Evolutionary conservation across 139 green algal species (phyloP).

Genomic region (Tetratostichococcus sp.): DNA sequence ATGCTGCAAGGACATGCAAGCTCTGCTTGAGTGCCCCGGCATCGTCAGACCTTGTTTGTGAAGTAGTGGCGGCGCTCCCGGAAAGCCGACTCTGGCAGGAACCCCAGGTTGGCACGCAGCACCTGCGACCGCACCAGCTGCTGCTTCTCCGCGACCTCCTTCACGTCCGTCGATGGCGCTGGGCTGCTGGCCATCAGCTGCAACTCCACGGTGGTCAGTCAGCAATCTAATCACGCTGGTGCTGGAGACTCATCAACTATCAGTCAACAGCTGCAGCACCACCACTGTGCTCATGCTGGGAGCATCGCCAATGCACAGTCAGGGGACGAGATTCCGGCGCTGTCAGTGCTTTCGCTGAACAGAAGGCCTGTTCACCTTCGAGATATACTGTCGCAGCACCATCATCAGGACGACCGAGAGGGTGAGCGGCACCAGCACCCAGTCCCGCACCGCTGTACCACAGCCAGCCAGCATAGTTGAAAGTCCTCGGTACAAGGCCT

Average conservation of each 20-base stretch:
- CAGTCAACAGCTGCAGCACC: too few relatives aligned
- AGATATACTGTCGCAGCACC: slow-evolving; percentile 79
- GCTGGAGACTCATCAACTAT: too few relatives aligned
- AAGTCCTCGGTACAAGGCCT: too few relatives aligned
- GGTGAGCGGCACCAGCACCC: slow-evolving; percentile 89
- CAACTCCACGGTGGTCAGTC: background rate
- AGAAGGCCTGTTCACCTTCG: slow-evolving; percentile 15
- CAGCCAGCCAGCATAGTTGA: too few relatives aligned
- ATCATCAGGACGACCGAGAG: slow-evolving; percentile 84
- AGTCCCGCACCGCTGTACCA: slow-evolving; percentile 69
- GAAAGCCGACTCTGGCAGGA: slow-evolving; percentile 46
- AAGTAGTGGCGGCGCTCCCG: slow-evolving; percentile 71
- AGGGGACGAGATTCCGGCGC: too few relatives aligned
- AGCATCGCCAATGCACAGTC: too few relatives aligned
- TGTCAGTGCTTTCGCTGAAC: too few relatives aligned
- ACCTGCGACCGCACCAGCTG: slow-evolving; percentile 45
- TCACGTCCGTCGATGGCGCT: slow-evolving; percentile 10
- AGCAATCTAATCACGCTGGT: too few relatives aligned
- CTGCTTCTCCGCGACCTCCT: slow-evolving; percentile 64
- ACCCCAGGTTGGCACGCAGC: slow-evolving; percentile 38
- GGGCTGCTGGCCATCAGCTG: slow-evolving; percentile 22
- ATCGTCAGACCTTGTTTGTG: slow-evolving; percentile 46
- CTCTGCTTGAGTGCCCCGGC: too few relatives aligned
- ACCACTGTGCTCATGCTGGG: too few relatives aligned
- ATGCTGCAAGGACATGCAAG: too few relatives aligned